A percentile compares a stretch with the other conserved stretches of the same genome.
Evolutionary conservation across 495 filamentous ascomycete genomes (phyloP).

Genomic region (Trichoderma virens): DNA sequence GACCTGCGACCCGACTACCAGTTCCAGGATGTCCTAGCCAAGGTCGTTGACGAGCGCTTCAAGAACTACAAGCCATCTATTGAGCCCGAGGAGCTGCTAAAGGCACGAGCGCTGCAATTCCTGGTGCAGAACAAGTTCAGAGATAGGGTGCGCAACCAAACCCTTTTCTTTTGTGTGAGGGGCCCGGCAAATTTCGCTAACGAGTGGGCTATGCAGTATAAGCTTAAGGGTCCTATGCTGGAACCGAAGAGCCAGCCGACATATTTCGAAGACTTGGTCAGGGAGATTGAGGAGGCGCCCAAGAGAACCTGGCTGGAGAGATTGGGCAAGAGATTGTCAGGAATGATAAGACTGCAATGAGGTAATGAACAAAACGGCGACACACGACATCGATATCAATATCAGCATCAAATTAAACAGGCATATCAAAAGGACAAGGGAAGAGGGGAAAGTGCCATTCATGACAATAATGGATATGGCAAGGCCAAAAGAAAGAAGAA

Average conservation of each 20-base stretch:
- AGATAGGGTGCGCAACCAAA: slow-evolving; percentile 37
- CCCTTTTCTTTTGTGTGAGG: neutral
- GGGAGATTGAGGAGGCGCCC: slow-evolving; percentile 66
- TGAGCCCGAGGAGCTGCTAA: slow-evolving; percentile 33
- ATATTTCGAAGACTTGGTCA: slow-evolving; percentile 65
- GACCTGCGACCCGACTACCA: slow-evolving; percentile 67
- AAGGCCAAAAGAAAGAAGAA: too few species aligned
- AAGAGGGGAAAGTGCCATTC: neutral
- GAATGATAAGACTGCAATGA: slow-evolving; percentile 51
- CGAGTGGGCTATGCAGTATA: slow-evolving; percentile 44
- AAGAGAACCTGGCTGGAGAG: slow-evolving; percentile 49
- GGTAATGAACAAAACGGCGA: neutral
- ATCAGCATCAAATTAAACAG: neutral
- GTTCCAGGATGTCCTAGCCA: slow-evolving; percentile 61
- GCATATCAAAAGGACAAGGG: neutral
- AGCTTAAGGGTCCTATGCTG: slow-evolving; percentile 51
- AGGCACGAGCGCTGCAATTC: slow-evolving; percentile 67
- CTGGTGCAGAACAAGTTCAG: slow-evolving; percentile 69
- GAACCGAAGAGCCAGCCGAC: slow-evolving; percentile 65
- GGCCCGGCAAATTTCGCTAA: neutral
- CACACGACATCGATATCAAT: neutral
- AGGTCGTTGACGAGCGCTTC: slow-evolving; percentile 53
- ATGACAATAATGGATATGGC: neutral
- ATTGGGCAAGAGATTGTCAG: slow-evolving; percentile 50
- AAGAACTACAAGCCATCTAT: slow-evolving; percentile 26